Percentiles rank a stretch among this genome's conserved stretches.
Conservation (phyloP, 2,329 filamentous ascomycete genomes). For the Podosphaera xanthii region DNA sequence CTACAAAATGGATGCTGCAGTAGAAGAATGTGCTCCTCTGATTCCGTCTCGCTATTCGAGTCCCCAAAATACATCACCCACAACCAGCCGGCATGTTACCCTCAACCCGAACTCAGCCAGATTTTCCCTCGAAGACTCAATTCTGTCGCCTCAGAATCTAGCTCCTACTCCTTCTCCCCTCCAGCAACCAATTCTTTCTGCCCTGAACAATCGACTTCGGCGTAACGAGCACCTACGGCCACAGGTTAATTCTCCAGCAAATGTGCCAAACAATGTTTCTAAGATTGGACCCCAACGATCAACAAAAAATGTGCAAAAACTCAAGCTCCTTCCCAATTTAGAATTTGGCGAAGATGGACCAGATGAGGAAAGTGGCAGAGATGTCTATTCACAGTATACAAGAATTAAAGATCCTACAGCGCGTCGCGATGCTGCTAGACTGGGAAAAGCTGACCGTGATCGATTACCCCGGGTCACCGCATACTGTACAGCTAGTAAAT, state of each 20-base stretch:
- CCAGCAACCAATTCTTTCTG: conserved; percentile 43
- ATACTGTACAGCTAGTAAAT: conserved; percentile 84
- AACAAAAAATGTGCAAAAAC: conserved; percentile 85
- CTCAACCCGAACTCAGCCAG: conserved; percentile 50
- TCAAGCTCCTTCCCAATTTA: conserved; percentile 87
- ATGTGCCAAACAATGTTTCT: conserved; percentile 15
- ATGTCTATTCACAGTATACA: conserved; percentile 95
- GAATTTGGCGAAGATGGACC: conserved; percentile 51
- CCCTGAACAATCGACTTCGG: conserved; percentile 69
- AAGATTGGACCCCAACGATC: conserved; percentile 91
- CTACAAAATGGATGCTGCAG: too few species aligned
- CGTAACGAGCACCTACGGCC: conserved; percentile 62
- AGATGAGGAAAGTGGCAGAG: conserved; percentile 79
- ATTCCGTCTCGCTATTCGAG: too few species aligned
- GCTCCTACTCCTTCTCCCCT: conserved; percentile 16
- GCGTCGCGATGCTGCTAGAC: conserved; percentile 66
- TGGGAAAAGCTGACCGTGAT: conserved; percentile 83
- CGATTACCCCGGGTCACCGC: conserved; percentile 78
- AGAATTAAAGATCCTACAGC: conserved; percentile 93
- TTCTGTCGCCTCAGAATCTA: conserved; percentile 20
- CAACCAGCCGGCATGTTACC: conserved; percentile 31
- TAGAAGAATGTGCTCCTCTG: too few species aligned
- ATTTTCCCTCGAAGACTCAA: conserved; percentile 30
- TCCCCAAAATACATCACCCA: background rate
- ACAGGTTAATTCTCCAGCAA: conserved; percentile 18